Percentiles rank a stretch among this genome's conserved stretches.
Conservation (phyloP, 179 eudicot genomes). For the Beta corolliflora region DNA sequence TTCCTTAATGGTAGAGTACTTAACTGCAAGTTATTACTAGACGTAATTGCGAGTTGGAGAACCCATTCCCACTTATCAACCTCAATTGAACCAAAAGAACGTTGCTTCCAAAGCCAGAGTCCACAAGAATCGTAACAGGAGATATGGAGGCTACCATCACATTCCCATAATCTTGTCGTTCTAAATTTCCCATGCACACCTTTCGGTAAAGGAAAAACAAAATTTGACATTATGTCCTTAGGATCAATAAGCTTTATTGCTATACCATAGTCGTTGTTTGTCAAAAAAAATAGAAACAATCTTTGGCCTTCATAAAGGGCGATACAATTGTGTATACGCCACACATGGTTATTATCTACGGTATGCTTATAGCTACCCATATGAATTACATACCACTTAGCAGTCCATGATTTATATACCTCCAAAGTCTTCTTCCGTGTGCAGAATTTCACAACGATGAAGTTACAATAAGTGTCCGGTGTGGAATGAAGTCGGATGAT, state of each 20-base stretch:
- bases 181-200: background rate
- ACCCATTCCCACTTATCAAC: constrained; percentile 3
- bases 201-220: background rate
- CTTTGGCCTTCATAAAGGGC: background rate
- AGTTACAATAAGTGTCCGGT: background rate
- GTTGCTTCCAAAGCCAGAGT: constrained; percentile 8
- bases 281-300: background rate
- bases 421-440: background rate
- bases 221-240: background rate
- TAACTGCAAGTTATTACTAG: too few species aligned
- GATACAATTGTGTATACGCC: background rate
- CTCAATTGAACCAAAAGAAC: background rate
- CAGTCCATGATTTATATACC: background rate
- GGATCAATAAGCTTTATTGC: background rate
- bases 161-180: background rate
- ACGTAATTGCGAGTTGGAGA: too few species aligned
- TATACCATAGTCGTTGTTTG: background rate
- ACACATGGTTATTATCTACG: background rate
- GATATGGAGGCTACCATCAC: background rate
- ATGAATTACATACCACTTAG: background rate
- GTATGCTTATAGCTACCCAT: background rate
- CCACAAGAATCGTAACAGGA: too few species aligned
- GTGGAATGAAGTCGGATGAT: background rate
- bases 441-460: background rate
- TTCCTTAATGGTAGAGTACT: background rate